Base-by-base conservation (phyloP, 495 filamentous ascomycete species). In the Annulohypoxylon bovei region DNA sequence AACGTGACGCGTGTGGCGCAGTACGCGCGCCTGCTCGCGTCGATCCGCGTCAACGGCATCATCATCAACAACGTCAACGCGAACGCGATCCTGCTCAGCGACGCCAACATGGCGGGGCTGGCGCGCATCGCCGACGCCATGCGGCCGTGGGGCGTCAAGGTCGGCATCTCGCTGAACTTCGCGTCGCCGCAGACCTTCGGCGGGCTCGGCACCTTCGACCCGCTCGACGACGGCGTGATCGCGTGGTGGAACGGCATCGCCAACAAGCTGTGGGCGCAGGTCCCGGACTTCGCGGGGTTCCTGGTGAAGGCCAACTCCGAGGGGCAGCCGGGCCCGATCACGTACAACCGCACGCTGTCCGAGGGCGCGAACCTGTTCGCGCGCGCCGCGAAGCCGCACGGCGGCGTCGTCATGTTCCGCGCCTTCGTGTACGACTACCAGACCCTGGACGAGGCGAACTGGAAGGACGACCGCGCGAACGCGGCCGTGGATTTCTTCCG, bases 11-110 rank as follows among this genome's bases (percentile, higher is more conserved):
- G 89, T 0, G 86, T 83, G 0, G 70, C 79, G 1, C 81, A 91
- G 72, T 92, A 92, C 74, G 90, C 87, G 3, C 89, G 90, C 3
- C 80, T 93, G 3, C 77, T 92, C 20, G 83, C 90, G n/a, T 92
- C 90, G 0, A 84, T 91, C 35, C 79, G 86, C 23, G 77, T 92
- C 72, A 93, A 93, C 65, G 89, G 80, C 1, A 80, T 90, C 28
- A 73, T 92, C 2, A 84, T 91, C 74, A 93, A 93, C 78, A 92
- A 93, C 58, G 90, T 92, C 67, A 93, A 93, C 71, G 88, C 90
- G 12, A 88, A 91, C 67, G 80, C 85, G 0, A 81, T 79, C 0
- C 77, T 90, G 4, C 78, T 93, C 46, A 87, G 70, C 3, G 65
- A 81, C 1, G 60, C 76, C 1, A 92, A 91, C 64, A 84, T 91